Percentiles rank a stretch among this genome's conserved stretches.
These are phyloP conservation scores for Colletotrichum godetiae DNA, from an alignment of 2,329 filamentous ascomycete genomes.

Conservation along the genomic window DNA sequence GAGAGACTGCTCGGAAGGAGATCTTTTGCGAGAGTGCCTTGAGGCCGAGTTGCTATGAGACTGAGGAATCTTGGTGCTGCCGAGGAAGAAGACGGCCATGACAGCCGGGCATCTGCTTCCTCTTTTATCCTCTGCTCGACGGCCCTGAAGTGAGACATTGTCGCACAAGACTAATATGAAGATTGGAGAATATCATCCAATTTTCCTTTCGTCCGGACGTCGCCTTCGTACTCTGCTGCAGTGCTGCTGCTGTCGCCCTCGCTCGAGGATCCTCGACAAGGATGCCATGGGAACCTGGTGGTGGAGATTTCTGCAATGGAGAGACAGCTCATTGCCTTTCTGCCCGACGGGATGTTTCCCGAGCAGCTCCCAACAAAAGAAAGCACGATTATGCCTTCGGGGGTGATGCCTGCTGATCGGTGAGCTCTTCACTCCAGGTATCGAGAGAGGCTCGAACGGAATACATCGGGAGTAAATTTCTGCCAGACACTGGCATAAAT, in stretches of 20 bases:
- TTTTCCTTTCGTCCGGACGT: background rate
- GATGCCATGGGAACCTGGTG: background rate
- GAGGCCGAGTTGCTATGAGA: background rate
- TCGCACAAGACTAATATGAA: background rate
- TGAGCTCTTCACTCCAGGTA: background rate
- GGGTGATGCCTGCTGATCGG: background rate
- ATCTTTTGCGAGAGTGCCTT: background rate
- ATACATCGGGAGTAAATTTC: background rate
- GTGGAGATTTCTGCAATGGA: conserved; percentile 18
- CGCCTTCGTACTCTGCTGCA: background rate
- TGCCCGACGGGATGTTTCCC: conserved; percentile 11
- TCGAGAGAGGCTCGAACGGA: background rate
- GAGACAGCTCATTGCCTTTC: conserved; percentile 9
- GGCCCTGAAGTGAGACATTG: background rate
- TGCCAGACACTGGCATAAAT: background rate
- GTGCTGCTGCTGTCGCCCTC: background rate
- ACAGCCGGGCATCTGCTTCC: background rate
- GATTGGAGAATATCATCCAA: background rate
- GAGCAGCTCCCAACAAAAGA: conserved; percentile 23
- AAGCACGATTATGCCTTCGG: conserved; percentile 1
- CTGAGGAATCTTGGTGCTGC: background rate
- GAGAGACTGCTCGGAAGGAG: background rate
- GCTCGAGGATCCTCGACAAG: background rate
- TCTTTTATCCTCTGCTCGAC: conserved; percentile 19
- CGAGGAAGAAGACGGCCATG: background rate